Evolutionary conservation across 2,329 filamentous ascomycete genomes (phyloP).

Genomic region (Venturia carpophila): DNA sequence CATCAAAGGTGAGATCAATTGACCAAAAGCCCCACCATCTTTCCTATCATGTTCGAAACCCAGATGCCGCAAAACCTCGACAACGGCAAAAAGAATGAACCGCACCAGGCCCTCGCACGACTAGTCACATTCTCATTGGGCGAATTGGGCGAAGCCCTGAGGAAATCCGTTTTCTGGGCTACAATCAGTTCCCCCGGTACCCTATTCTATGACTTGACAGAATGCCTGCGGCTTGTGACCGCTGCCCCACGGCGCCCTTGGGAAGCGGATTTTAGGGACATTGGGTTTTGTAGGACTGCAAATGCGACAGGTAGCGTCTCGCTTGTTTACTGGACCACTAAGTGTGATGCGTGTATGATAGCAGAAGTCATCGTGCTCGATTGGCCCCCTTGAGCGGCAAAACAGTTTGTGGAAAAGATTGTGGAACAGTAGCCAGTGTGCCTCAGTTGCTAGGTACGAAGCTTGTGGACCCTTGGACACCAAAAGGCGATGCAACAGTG

Average conservation of each 20-base stretch:
- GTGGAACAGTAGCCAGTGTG: constrained; percentile 47
- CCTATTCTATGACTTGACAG: too few species aligned
- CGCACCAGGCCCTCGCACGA: constrained; percentile 4
- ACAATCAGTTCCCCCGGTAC: too few species aligned
- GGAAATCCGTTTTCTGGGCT: too few species aligned
- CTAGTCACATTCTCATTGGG: background rate
- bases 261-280: too few species aligned
- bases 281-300: background rate
- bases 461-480: constrained; percentile 43
- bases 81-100: background rate
- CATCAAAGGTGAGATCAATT: too few species aligned
- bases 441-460: constrained; percentile 48
- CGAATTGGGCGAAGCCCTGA: background rate
- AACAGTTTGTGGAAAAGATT: constrained; percentile 47
- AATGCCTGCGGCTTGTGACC: background rate
- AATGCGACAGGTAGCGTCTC: background rate
- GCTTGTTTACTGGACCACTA: too few species aligned
- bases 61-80: too few species aligned
- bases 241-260: background rate
- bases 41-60: too few species aligned
- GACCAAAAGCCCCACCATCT: too few species aligned
- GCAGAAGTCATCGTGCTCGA: too few species aligned
- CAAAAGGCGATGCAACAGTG: constrained; percentile 46
- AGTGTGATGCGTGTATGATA: too few species aligned
- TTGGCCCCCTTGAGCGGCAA: constrained; percentile 31